phyloP scores from a whole-genome alignment of 2,329 filamentous ascomycete genomes.

The Microdochium bolleyi region DNA sequence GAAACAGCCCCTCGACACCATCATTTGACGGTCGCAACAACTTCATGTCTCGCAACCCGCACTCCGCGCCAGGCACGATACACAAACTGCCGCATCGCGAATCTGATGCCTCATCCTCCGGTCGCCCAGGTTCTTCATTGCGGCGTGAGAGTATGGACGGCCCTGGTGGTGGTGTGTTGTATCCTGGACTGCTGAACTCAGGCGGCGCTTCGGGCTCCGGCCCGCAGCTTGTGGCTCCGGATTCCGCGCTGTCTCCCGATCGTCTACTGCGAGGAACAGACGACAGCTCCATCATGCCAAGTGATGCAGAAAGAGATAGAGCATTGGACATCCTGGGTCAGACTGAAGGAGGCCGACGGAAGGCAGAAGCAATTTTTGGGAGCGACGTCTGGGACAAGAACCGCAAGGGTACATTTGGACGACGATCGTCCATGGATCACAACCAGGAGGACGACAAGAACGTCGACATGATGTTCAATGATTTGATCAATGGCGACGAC shows the following conservation, averaged over 20 bases:
- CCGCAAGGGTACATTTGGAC: conserved; percentile 10
- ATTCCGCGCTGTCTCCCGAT: conserved; percentile 35
- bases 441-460: conserved; percentile 34
- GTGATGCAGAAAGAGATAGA: conserved; percentile 37
- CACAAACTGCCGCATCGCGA: conserved; percentile 24
- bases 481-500: conserved; percentile 45
- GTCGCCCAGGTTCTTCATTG: conserved; percentile 19
- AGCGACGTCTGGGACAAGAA: conserved; percentile 36
- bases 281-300: conserved; percentile 34
- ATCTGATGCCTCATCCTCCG: conserved; percentile 23
- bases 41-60: conserved; percentile 25
- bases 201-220: conserved; percentile 24
- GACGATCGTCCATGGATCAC: conserved; percentile 9
- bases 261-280: conserved; percentile 39
- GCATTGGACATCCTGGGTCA: conserved; percentile 43
- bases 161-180: conserved; percentile 19
- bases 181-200: conserved; percentile 33
- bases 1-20: conserved; percentile 24
- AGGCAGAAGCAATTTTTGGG: conserved; percentile 44
- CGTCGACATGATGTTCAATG: conserved; percentile 47
- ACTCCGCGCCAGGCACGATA: conserved; percentile 27
- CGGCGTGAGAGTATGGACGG: conserved; percentile 25
- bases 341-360: conserved; percentile 40
- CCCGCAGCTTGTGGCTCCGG: conserved; percentile 31
- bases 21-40: conserved; percentile 21